Evolutionary conservation across 1,284 basidiomycete genomes (phyloP).

Genomic region (Coniophora puteana): DNA sequence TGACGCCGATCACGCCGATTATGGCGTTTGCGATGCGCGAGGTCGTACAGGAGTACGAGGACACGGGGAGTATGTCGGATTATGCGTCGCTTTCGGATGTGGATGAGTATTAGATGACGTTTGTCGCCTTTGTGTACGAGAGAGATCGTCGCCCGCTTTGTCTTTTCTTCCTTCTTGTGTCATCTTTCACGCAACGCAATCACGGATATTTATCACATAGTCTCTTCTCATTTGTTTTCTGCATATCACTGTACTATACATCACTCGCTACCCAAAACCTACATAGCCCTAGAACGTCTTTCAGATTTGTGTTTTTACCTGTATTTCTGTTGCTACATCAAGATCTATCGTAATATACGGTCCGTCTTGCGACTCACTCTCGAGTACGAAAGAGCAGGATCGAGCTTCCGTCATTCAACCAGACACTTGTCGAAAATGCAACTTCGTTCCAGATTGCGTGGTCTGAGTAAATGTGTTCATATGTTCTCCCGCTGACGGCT

Average conservation of each 20-base stretch:
- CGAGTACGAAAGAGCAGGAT: too few relatives aligned
- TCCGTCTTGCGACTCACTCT: too few relatives aligned
- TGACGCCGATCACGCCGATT: slow-evolving; percentile 72
- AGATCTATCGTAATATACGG: too few relatives aligned
- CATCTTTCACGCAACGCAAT: not conserved
- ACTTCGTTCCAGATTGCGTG: too few relatives aligned
- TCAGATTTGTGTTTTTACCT: slow-evolving; percentile 2
- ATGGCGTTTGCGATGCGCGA: slow-evolving; percentile 77
- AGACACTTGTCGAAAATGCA: too few relatives aligned
- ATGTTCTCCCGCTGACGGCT: too few relatives aligned
- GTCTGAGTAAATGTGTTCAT: too few relatives aligned
- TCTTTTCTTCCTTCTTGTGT: slow-evolving; percentile 4
- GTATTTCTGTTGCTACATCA: too few relatives aligned
- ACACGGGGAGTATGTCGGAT: slow-evolving; percentile 66
- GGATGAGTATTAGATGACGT: slow-evolving; percentile 56
- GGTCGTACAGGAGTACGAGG: slow-evolving; percentile 76
- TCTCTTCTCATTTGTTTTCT: slow-evolving; percentile 4
- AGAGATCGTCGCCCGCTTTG: not conserved
- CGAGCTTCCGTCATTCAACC: too few relatives aligned
- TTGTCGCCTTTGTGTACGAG: slow-evolving; percentile 9
- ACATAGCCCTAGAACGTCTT: too few relatives aligned
- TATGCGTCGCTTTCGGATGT: slow-evolving; percentile 69
- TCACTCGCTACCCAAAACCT: too few relatives aligned
- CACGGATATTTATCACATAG: slow-evolving; percentile 10
- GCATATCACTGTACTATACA: slow-evolving; percentile 7